A percentile compares a stretch with the other conserved stretches of the same genome.
These are phyloP conservation scores for Chrysosphaeria jannelii DNA, from an alignment of 2,329 filamentous ascomycete species.

Conservation along the genomic window DNA sequence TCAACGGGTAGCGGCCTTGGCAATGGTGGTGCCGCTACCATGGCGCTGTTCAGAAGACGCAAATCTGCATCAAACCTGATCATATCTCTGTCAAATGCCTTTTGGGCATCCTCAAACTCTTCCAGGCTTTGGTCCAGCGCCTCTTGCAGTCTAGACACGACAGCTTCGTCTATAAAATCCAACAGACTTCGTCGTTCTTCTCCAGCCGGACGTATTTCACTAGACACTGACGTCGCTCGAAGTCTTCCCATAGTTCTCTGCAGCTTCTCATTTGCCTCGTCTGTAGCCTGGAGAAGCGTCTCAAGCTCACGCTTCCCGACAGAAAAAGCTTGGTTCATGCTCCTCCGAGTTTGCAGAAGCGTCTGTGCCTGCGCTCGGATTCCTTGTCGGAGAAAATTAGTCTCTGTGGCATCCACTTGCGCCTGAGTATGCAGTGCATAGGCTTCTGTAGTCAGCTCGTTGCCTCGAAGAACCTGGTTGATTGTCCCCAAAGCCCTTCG, in stretches of 20 bases:
- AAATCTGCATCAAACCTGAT: constrained; percentile 48
- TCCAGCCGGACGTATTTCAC: constrained; percentile 25
- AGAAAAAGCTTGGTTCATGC: constrained; percentile 24
- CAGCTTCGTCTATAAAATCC: constrained; percentile 48
- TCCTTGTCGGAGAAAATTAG: constrained; percentile 32
- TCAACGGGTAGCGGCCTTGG: constrained; percentile 4
- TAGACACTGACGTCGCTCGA: constrained; percentile 30
- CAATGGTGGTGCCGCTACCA: constrained; percentile 13
- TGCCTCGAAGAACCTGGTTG: constrained; percentile 53
- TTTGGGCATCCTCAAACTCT: constrained; percentile 36
- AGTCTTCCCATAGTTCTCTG: constrained; percentile 35
- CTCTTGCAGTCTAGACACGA: constrained; percentile 32
- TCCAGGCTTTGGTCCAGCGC: constrained; percentile 40
- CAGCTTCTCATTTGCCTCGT: constrained; percentile 32
- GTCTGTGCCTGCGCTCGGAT: constrained; percentile 25
- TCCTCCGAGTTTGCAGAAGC: constrained; percentile 18
- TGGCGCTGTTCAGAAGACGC: constrained; percentile 26
- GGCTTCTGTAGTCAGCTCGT: constrained; percentile 54
- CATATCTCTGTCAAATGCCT: constrained; percentile 48
- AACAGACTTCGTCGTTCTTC: constrained; percentile 32
- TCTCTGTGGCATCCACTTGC: constrained; percentile 39
- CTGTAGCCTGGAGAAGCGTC: constrained; percentile 30
- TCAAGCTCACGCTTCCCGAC: constrained; percentile 27
- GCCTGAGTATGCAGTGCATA: constrained; percentile 50
- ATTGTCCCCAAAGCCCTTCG: constrained; percentile 72